phyloP scores from a whole-genome alignment of 768 basidiomycete species.

The Boletus patriciae region DNA sequence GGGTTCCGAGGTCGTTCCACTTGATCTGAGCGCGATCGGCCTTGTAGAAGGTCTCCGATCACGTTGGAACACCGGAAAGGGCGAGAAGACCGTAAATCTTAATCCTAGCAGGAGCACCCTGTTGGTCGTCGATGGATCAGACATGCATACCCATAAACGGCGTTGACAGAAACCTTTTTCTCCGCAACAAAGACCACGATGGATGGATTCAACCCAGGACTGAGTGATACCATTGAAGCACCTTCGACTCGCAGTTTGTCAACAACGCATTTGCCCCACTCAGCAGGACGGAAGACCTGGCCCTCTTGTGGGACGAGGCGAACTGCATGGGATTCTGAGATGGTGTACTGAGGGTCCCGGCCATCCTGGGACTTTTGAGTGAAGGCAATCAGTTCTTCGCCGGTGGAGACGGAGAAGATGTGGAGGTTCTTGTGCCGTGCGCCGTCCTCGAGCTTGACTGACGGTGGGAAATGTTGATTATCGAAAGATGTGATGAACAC shows the following conservation, averaged over 20 bases:
- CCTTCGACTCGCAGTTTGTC: slow-evolving; percentile 85
- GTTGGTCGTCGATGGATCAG: slow-evolving; percentile 1
- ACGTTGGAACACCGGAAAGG: slow-evolving; percentile 63
- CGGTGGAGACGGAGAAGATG: slow-evolving; percentile 83
- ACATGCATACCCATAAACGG: background rate
- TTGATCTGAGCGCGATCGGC: slow-evolving; percentile 91
- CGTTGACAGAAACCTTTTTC: slow-evolving; percentile 65
- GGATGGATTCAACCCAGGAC: slow-evolving; percentile 82
- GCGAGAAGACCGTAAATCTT: slow-evolving; percentile 76
- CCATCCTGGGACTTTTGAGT: slow-evolving; percentile 88
- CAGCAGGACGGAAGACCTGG: slow-evolving; percentile 79
- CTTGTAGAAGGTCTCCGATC: slow-evolving; percentile 93
- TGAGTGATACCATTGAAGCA: slow-evolving; percentile 71
- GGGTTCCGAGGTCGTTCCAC: slow-evolving; percentile 94
- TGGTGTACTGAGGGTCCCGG: slow-evolving; percentile 91
- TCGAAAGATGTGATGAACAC: slow-evolving; percentile 18
- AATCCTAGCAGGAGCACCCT: slow-evolving; percentile 88
- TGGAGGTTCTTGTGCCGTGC: slow-evolving; percentile 92
- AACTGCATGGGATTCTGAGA: slow-evolving; percentile 84
- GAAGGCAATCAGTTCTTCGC: slow-evolving; percentile 84
- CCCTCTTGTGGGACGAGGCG: slow-evolving; percentile 79
- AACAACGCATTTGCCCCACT: slow-evolving; percentile 75
- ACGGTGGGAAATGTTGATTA: slow-evolving; percentile 12
- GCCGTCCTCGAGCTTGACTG: slow-evolving; percentile 86
- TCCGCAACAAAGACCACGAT: slow-evolving; percentile 93